These are phyloP conservation scores for Calonectria pseudoturangicola DNA, from an alignment of 2,329 filamentous ascomycete species.

Conservation along the genomic window DNA sequence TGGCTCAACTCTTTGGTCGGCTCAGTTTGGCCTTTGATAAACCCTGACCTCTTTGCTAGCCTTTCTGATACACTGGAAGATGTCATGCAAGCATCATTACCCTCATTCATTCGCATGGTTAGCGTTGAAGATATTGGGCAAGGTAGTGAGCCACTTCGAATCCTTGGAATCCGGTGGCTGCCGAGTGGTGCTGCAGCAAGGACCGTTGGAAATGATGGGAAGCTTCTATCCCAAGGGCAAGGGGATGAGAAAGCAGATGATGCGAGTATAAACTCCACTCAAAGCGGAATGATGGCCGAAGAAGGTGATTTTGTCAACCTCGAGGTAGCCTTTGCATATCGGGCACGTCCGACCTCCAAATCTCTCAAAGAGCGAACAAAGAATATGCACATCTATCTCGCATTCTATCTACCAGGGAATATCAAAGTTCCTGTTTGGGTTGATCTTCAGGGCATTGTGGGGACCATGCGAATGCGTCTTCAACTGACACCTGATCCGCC, in stretches of 20 bases:
- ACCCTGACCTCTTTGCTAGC: constrained; percentile 83
- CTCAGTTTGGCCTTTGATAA: constrained; percentile 84
- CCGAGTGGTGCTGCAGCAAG: constrained; percentile 81
- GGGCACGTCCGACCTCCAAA: constrained; percentile 76
- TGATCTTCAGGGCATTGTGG: constrained; percentile 82
- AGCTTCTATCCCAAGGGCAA: constrained; percentile 65
- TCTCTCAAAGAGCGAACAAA: constrained; percentile 82
- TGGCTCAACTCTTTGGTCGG: constrained; percentile 83
- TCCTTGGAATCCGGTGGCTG: constrained; percentile 83
- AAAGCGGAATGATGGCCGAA: constrained; percentile 82
- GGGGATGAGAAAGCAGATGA: constrained; percentile 60
- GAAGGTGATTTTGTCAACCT: constrained; percentile 87
- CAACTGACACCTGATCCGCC: constrained; percentile 86
- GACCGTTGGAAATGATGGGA: constrained; percentile 75
- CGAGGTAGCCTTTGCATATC: constrained; percentile 84
- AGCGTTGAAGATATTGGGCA: constrained; percentile 85
- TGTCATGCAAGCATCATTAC: constrained; percentile 86
- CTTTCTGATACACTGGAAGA: constrained; percentile 84
- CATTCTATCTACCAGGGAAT: constrained; percentile 79
- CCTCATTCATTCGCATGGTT: constrained; percentile 82
- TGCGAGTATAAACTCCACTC: constrained; percentile 59
- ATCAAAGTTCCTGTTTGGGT: constrained; percentile 81
- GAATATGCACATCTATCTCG: constrained; percentile 78
- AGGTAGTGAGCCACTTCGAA: constrained; percentile 81
- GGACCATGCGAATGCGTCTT: constrained; percentile 80